Evolutionary conservation across 2,329 filamentous ascomycete species (phyloP).

Genomic region (Calonectria leucothoes): DNA sequence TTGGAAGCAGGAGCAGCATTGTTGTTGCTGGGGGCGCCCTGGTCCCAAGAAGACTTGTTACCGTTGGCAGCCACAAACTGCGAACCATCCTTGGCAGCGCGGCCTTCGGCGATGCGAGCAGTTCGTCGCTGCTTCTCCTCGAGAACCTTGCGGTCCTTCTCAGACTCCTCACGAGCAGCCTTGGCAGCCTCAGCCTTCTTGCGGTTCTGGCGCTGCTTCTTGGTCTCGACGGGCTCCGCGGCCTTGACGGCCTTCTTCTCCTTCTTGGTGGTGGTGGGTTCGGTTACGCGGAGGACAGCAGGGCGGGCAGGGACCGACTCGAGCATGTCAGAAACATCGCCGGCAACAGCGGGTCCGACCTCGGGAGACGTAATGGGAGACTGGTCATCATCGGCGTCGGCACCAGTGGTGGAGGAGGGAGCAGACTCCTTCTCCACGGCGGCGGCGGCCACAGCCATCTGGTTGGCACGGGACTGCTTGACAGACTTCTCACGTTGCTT

Average conservation of each 20-base stretch:
- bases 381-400: constrained; percentile 84
- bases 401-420: constrained; percentile 75
- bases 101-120: constrained; percentile 85
- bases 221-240: constrained; percentile 79
- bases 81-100: constrained; percentile 84
- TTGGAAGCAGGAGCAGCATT: constrained; percentile 42
- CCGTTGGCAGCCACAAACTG: constrained; percentile 62
- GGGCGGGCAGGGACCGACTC: constrained; percentile 77
- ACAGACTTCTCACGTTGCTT: constrained; percentile 77
- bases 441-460: constrained; percentile 56
- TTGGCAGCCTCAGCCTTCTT: constrained; percentile 88
- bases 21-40: constrained; percentile 49
- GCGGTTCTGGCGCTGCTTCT: constrained; percentile 95
- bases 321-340: constrained; percentile 91
- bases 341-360: constrained; percentile 65
- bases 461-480: constrained; percentile 74
- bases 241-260: constrained; percentile 72
- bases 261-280: constrained; percentile 67
- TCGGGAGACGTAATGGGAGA: constrained; percentile 77
- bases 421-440: constrained; percentile 57
- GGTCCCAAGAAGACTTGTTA: constrained; percentile 57
- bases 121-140: constrained; percentile 86
- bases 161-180: constrained; percentile 78
- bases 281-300: constrained; percentile 82
- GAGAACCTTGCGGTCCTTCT: constrained; percentile 79